Percentiles rank a stretch among this genome's conserved stretches.
Evolutionary conservation across 1,284 basidiomycete genomes (phyloP).

Genomic region (Ceratobasidium sp.): DNA sequence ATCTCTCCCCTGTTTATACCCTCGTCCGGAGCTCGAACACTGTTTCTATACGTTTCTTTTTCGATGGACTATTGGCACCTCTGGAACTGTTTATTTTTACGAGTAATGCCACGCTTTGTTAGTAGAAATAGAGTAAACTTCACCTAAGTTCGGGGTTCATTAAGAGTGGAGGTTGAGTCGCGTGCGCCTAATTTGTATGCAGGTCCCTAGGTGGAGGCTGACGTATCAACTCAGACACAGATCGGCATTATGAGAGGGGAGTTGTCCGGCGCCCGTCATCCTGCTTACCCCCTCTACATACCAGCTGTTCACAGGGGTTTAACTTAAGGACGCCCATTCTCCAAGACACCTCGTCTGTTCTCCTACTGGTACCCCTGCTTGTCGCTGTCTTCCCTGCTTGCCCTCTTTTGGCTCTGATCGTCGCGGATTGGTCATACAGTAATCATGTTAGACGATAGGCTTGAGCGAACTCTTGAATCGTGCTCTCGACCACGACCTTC

Average conservation of each 20-base stretch:
- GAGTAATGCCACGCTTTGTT: slow-evolving; percentile 6
- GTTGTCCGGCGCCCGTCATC: neutral
- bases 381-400: neutral
- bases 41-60: neutral
- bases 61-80: neutral
- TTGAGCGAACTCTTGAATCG: neutral
- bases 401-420: neutral
- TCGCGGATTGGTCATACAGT: neutral
- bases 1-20: neutral
- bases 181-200: neutral
- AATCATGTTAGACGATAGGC: neutral
- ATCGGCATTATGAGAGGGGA: neutral
- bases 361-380: neutral
- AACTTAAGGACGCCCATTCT: neutral
- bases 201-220: slow-evolving; percentile 13
- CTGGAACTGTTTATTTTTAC: neutral
- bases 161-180: neutral
- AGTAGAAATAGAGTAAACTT: neutral
- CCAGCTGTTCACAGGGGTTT: neutral
- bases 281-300: neutral
- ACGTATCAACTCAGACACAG: neutral
- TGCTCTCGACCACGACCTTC: neutral
- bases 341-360: neutral
- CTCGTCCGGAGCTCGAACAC: neutral
- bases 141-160: neutral